phyloP scores from a whole-genome alignment of 345 rosid species.

The Kernera saxatilis region DNA sequence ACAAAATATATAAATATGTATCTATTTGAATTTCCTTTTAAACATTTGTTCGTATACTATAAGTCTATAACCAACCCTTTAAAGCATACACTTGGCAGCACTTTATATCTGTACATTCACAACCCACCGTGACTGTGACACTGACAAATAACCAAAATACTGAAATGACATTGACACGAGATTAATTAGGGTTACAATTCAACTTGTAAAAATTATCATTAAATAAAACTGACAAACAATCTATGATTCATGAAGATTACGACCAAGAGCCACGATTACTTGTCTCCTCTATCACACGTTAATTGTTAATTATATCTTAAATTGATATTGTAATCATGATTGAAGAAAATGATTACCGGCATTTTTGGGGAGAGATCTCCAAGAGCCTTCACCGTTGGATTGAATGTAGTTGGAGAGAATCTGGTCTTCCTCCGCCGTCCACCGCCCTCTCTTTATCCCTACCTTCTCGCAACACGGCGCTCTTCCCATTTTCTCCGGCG shows the following conservation, averaged over 20 bases:
- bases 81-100: not conserved
- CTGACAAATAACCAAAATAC: not conserved
- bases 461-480: conserved; percentile 37
- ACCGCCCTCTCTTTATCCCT: conserved; percentile 34
- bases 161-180: not conserved
- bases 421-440: conserved; percentile 36
- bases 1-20: not conserved
- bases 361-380: conserved; percentile 38
- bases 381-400: conserved; percentile 34
- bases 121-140: conserved; percentile 8
- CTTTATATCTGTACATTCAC: not conserved
- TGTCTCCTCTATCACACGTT: not conserved
- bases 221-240: not conserved
- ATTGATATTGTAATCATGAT: too few relatives aligned
- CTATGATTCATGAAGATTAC: not conserved
- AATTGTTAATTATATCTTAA: too few relatives aligned
- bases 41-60: not conserved
- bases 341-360: too few relatives aligned
- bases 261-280: not conserved
- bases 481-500: conserved; percentile 49
- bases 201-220: not conserved
- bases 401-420: conserved; percentile 31
- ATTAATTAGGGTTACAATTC: not conserved
- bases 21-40: not conserved
- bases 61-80: not conserved